A percentile compares a stretch with the other conserved stretches of the same genome.
Conservation (phyloP, 768 basidiomycete genomes). For the Podaxis mareebaensis region DNA sequence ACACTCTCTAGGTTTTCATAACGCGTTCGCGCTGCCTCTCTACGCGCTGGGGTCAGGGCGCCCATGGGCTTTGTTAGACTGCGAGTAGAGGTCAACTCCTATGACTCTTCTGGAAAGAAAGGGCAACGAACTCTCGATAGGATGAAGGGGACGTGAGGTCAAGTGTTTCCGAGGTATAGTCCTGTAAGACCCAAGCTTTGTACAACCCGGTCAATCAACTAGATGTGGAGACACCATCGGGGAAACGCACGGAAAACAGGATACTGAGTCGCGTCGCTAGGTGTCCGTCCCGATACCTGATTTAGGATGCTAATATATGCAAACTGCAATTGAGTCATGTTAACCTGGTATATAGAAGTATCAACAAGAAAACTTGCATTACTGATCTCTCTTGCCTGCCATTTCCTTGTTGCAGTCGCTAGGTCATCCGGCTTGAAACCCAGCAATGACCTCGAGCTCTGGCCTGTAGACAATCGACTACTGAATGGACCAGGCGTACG, state of each 20-base stretch:
- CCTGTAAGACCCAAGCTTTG: conserved; percentile 85
- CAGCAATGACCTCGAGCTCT: conserved; percentile 37
- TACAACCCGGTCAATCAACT: not conserved
- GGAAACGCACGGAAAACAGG: conserved; percentile 77
- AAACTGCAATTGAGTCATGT: conserved; percentile 52
- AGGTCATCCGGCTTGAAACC: conserved; percentile 60
- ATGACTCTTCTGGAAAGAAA: not conserved
- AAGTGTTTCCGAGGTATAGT: conserved; percentile 73
- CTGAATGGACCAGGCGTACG: conserved; percentile 55
- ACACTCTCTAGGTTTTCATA: conserved; percentile 78
- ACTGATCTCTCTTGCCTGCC: conserved; percentile 90
- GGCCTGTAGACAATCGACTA: conserved; percentile 43
- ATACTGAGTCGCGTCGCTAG: conserved; percentile 93
- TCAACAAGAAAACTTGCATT: conserved; percentile 56
- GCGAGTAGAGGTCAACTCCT: not conserved
- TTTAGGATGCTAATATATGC: conserved; percentile 88
- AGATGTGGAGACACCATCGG: not conserved
- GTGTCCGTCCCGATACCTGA: conserved; percentile 89
- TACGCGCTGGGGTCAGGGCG: conserved; percentile 71
- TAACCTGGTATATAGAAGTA: not conserved
- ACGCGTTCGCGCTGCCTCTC: conserved; percentile 73
- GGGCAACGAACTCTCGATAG: conserved; percentile 68
- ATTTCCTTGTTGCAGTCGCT: conserved; percentile 71
- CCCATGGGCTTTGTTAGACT: conserved; percentile 92
- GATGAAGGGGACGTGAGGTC: conserved; percentile 62